Evolutionary conservation across 176 grass and related monocot genomes (phyloP).

Genomic region (Triticum aestivum): DNA sequence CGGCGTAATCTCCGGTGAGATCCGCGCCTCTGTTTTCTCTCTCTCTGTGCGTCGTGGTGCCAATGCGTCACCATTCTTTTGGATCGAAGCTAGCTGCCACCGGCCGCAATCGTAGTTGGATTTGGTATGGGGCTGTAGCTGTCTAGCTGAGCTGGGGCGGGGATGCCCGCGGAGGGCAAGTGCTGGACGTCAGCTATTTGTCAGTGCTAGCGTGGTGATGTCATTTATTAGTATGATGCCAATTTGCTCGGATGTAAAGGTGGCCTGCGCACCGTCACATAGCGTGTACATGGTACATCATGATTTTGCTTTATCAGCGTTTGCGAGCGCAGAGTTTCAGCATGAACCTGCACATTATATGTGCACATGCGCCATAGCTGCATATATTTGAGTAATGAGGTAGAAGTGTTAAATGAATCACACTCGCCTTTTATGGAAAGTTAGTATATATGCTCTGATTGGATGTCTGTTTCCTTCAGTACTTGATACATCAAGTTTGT

Average conservation of each 20-base stretch:
- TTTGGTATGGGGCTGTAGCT: not conserved
- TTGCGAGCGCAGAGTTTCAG: not conserved
- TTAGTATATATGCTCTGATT: not conserved
- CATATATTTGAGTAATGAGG: not conserved
- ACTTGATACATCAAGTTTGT: not conserved
- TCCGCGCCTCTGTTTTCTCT: not conserved
- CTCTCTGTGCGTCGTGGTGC: not conserved
- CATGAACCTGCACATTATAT: not conserved
- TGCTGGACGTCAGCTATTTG: not conserved
- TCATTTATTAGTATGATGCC: not conserved
- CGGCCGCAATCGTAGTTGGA: not conserved
- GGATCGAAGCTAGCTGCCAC: constrained; percentile 16
- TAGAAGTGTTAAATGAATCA: not conserved
- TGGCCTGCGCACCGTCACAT: not conserved
- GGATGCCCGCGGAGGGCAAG: not conserved
- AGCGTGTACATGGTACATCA: not conserved
- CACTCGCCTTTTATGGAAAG: not conserved
- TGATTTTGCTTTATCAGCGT: not conserved
- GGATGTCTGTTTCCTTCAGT: not conserved
- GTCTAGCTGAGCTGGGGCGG: not conserved
- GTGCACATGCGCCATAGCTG: not conserved
- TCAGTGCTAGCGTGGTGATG: not conserved
- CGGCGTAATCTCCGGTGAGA: constrained; percentile 49
- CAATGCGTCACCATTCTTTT: not conserved
- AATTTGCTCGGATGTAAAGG: not conserved